A percentile compares a stretch with the other conserved stretches of the same genome.
Evolutionary conservation across 106 monocot species (phyloP).

Genomic region (Phalaenopsis aphrodite): DNA sequence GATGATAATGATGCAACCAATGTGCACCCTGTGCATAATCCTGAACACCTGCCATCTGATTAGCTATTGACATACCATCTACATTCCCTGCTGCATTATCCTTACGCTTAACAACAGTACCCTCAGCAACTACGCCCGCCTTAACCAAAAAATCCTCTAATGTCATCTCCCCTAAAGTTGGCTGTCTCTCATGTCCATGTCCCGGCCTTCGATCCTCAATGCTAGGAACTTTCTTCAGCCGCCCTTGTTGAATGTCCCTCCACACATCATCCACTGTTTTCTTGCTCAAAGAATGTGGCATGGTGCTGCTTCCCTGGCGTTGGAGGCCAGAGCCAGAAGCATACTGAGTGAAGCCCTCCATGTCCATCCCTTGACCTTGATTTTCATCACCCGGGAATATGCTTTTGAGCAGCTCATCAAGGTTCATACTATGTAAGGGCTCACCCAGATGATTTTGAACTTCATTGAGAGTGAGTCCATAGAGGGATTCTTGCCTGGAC

Average conservation of each 20-base stretch:
- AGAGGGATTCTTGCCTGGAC: constrained; percentile 55
- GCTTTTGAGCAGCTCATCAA: constrained; percentile 64
- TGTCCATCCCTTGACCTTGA: constrained; percentile 14
- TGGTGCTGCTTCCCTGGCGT: constrained; percentile 46
- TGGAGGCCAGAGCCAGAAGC: constrained; percentile 33
- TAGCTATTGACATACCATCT: constrained; percentile 3
- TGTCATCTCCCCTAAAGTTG: constrained; percentile 71
- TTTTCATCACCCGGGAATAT: constrained; percentile 42
- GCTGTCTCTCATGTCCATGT: constrained; percentile 43
- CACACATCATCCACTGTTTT: constrained; percentile 85
- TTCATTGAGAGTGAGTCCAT: constrained; percentile 62
- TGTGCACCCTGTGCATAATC: constrained; percentile 16
- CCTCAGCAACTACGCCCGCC: constrained; percentile 57
- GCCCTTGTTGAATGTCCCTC: constrained; percentile 53
- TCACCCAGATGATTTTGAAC: constrained; percentile 66
- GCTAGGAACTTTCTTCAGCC: constrained; percentile 12
- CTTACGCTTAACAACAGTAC: constrained; percentile 7
- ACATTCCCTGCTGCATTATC: constrained; percentile 11
- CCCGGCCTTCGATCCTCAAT: constrained; percentile 4
- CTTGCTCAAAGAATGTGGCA: constrained; percentile 44
- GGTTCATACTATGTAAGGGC: constrained; percentile 75
- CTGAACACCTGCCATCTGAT: constrained; percentile 11
- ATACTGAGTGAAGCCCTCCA: constrained; percentile 7
- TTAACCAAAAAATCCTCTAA: constrained; percentile 73
- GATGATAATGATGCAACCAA: constrained; percentile 41